phyloP scores from a whole-genome alignment of 2,329 filamentous ascomycete genomes.

The Talaromyces islandicus region DNA sequence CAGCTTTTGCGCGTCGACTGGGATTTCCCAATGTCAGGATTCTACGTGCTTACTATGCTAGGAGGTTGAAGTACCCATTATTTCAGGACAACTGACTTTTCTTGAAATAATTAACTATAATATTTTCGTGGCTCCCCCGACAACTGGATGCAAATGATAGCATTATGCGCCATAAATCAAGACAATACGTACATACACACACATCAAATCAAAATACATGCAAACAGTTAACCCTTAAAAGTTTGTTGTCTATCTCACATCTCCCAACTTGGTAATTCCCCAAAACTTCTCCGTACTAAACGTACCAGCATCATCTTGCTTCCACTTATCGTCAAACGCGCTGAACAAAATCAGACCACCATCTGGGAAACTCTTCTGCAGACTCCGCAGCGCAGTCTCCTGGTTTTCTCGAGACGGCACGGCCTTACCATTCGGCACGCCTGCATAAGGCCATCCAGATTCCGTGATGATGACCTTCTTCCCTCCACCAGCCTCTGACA shows the following conservation, averaged over 20 bases:
- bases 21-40: background rate
- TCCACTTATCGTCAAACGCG: conserved; percentile 76
- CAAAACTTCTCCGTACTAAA: conserved; percentile 72
- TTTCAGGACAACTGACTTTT: too few relatives aligned
- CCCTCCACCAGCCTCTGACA: conserved; percentile 39
- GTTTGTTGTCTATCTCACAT: background rate
- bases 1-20: background rate
- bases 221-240: background rate
- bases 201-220: background rate
- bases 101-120: background rate
- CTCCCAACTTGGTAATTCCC: conserved; percentile 42
- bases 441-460: conserved; percentile 74
- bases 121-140: background rate
- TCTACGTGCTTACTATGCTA: background rate
- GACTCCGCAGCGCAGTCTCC: conserved; percentile 56
- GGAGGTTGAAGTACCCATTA: background rate
- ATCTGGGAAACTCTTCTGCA: conserved; percentile 54
- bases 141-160: background rate
- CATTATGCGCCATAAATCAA: background rate
- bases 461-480: conserved; percentile 72
- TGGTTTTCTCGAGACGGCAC: conserved; percentile 65
- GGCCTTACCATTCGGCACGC: conserved; percentile 60
- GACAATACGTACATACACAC: background rate
- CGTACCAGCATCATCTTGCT: conserved; percentile 55
- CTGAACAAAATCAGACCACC: conserved; percentile 63